phyloP scores from a whole-genome alignment of 2,329 filamentous ascomycete species.

The Botrytis cinerea region DNA sequence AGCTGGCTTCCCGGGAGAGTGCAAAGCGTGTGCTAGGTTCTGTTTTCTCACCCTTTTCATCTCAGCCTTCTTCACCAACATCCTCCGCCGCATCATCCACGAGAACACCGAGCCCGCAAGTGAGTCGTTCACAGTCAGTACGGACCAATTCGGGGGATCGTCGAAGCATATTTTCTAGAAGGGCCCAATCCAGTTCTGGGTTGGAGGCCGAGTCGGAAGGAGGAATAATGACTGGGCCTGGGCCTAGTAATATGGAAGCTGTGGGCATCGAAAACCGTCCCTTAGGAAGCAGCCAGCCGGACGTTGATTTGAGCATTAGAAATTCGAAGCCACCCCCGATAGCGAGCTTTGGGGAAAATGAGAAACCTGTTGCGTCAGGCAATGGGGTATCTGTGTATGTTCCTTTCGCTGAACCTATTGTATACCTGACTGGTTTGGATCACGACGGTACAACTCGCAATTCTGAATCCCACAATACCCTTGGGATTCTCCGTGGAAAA shows the following conservation, averaged over 20 bases:
- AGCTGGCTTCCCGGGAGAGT: constrained; percentile 50
- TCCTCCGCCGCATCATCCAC: constrained; percentile 27
- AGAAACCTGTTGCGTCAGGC: constrained; percentile 72
- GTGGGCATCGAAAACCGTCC: not conserved
- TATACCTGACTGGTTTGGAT: constrained; percentile 77
- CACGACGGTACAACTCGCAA: constrained; percentile 48
- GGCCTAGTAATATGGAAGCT: constrained; percentile 26
- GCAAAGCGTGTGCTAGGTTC: constrained; percentile 42
- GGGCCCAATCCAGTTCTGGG: constrained; percentile 25
- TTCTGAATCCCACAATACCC: constrained; percentile 44
- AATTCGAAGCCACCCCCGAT: constrained; percentile 11
- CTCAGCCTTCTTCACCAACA: constrained; percentile 24
- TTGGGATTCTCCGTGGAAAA: constrained; percentile 82
- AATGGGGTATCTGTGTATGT: constrained; percentile 76
- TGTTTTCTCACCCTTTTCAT: constrained; percentile 38
- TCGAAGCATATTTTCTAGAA: constrained; percentile 34
- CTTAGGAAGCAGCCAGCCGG: constrained; percentile 9
- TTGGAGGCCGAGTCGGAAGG: constrained; percentile 21
- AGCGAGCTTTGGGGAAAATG: constrained; percentile 45
- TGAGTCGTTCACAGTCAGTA: constrained; percentile 29
- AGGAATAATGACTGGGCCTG: constrained; percentile 31
- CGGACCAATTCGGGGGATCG: constrained; percentile 31
- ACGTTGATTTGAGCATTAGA: constrained; percentile 11
- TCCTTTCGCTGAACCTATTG: constrained; percentile 73
- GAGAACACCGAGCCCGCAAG: constrained; percentile 34